Percentiles rank a stretch among this genome's conserved stretches.
These are phyloP conservation scores for Decorospora gaudefroyi DNA, from an alignment of 2,329 filamentous ascomycete species.

Conservation along the genomic window DNA sequence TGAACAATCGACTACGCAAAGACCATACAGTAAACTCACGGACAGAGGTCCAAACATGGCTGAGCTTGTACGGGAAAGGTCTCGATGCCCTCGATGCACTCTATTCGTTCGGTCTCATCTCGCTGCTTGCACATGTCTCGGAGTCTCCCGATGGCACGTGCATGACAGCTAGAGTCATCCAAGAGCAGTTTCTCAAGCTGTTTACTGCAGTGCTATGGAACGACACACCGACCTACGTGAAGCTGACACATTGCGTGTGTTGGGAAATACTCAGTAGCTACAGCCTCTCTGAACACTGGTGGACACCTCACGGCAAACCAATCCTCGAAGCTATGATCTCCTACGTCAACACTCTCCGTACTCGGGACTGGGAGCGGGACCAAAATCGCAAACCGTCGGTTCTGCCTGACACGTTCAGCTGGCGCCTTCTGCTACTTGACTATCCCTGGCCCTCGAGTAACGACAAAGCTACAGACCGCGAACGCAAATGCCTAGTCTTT, in stretches of 20 bases:
- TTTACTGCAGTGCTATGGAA: constrained; percentile 21
- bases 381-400: constrained; percentile 20
- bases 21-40: constrained; percentile 9
- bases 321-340: constrained; percentile 27
- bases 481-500: constrained; percentile 24
- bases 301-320: constrained; percentile 16
- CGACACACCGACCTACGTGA: constrained; percentile 12
- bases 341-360: constrained; percentile 27
- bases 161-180: constrained; percentile 21
- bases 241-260: background rate
- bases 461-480: constrained; percentile 1
- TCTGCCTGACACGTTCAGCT: constrained; percentile 31
- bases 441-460: constrained; percentile 18
- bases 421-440: constrained; percentile 34
- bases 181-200: constrained; percentile 22
- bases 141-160: background rate
- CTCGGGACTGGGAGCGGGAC: constrained; percentile 30
- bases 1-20: constrained; percentile 26
- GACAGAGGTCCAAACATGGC: constrained; percentile 27
- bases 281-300: constrained; percentile 12
- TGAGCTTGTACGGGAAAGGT: constrained; percentile 26
- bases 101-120: constrained; percentile 1
- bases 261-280: background rate
- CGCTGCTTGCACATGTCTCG: background rate
- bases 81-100: background rate